A percentile compares a stretch with the other conserved stretches of the same genome.
These are phyloP conservation scores for Ramaria sp. DNA, from an alignment of 768 basidiomycete genomes.

Conservation along the genomic window DNA sequence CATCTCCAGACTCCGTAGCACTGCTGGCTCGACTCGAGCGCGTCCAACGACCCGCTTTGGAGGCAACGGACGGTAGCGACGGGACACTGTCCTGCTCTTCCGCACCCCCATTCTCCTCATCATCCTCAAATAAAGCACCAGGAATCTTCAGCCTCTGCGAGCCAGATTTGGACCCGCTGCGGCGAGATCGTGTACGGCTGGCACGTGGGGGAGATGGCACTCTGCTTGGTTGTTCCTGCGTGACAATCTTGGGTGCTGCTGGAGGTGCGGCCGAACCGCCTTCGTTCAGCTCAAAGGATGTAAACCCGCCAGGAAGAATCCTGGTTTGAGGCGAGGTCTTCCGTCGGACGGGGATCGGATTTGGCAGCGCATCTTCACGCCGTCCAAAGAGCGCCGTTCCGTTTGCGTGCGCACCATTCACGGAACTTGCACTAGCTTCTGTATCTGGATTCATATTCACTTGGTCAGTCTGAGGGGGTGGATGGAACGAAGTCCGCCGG, in stretches of 20 bases:
- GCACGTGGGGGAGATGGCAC: not conserved
- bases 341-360: no score
- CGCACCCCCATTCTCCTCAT: not conserved
- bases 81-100: conserved; percentile 3
- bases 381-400: not conserved
- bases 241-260: no score
- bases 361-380: no score
- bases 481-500: not conserved
- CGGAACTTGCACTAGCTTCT: not conserved
- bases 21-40: not conserved
- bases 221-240: not conserved
- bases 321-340: not conserved
- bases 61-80: not conserved
- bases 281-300: not conserved
- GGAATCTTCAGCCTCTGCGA: not conserved
- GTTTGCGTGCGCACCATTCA: not conserved
- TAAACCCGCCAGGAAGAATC: not conserved
- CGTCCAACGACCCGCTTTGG: not conserved
- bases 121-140: not conserved
- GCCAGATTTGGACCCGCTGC: not conserved
- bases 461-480: not conserved
- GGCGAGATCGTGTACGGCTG: not conserved
- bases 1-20: not conserved
- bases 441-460: not conserved
- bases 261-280: no score